These are phyloP conservation scores for Avena eriantha DNA, from an alignment of 176 grass and related monocot genomes.

Conservation along the genomic window DNA sequence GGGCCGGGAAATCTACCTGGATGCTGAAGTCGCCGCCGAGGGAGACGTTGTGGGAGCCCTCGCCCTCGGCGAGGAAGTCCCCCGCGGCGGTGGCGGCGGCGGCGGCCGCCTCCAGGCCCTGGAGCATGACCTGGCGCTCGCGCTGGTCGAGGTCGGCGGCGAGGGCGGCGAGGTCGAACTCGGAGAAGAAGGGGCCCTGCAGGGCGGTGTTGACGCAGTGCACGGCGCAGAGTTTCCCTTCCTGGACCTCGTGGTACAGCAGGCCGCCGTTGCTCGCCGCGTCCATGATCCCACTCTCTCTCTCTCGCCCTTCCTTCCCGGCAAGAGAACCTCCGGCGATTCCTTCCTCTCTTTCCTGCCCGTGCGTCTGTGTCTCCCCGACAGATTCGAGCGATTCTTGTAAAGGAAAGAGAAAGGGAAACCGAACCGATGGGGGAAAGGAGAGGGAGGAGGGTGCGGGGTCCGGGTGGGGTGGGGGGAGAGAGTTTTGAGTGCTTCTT, in stretches of 20 bases:
- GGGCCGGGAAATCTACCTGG: constrained; percentile 54
- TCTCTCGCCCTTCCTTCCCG: not conserved
- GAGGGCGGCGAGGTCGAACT: constrained; percentile 95
- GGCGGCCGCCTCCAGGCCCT: constrained; percentile 43
- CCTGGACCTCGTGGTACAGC: constrained; percentile 98
- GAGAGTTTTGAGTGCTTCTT: constrained; percentile 38
- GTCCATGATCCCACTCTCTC: not conserved
- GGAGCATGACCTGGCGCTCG: constrained; percentile 83
- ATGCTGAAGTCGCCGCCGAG: constrained; percentile 99
- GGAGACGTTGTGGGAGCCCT: constrained; percentile 91
- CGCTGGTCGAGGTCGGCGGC: constrained; percentile 85
- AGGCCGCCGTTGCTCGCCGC: constrained; percentile 82
- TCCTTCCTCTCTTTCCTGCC: not conserved
- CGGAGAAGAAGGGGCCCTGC: constrained; percentile 99
- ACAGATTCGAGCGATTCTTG: constrained; percentile 43
- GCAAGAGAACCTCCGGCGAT: not conserved
- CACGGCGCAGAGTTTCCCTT: constrained; percentile 96
- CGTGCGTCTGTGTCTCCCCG: not conserved
- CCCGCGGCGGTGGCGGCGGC: constrained; percentile 39
- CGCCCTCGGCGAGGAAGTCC: constrained; percentile 66
- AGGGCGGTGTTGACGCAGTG: constrained; percentile 98
- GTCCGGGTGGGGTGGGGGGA: too few species aligned
- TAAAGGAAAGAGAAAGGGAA: constrained; percentile 4
- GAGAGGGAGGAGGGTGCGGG: not conserved
- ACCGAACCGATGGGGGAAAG: constrained; percentile 28